A percentile compares a stretch with the other conserved stretches of the same genome.
phyloP scores from a whole-genome alignment of 495 filamentous ascomycete genomes.

The Extremus antarcticus region DNA sequence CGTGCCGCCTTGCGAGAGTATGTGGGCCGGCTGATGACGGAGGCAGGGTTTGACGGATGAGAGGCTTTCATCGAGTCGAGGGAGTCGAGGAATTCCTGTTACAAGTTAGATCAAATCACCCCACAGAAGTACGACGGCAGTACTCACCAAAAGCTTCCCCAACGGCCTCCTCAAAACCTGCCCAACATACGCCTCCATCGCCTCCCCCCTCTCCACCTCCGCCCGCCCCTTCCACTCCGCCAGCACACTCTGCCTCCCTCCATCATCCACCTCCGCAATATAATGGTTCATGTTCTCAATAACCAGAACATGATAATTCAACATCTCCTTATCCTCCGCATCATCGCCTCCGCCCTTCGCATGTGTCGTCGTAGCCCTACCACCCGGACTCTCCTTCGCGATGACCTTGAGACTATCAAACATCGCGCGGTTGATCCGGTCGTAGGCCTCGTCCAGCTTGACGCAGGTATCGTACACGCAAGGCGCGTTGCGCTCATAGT shows the following conservation, averaged over 20 bases:
- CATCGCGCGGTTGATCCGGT: conserved; percentile 85
- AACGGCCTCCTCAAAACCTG: conserved; percentile 81
- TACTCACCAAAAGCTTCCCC: conserved; percentile 53
- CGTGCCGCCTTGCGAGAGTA: conserved; percentile 72
- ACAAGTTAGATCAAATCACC: background rate
- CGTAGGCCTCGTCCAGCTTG: conserved; percentile 77
- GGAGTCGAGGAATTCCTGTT: conserved; percentile 74
- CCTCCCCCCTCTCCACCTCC: conserved; percentile 68
- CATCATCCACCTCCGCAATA: conserved; percentile 76
- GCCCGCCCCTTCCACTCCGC: conserved; percentile 72
- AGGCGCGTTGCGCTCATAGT: conserved; percentile 34
- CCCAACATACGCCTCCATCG: conserved; percentile 75
- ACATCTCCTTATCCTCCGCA: conserved; percentile 83
- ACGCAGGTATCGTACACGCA: conserved; percentile 44
- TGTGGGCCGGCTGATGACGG: conserved; percentile 59
- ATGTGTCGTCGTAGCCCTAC: conserved; percentile 22
- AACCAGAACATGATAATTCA: conserved; percentile 92
- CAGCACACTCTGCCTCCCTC: conserved; percentile 51
- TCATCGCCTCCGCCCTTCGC: too few species aligned
- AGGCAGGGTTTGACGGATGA: conserved; percentile 32
- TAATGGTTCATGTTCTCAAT: conserved; percentile 99
- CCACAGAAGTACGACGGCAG: background rate
- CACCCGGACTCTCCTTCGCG: conserved; percentile 77
- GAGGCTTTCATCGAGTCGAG: conserved; percentile 55
- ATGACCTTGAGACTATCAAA: conserved; percentile 94